Evolutionary conservation across 495 filamentous ascomycete species (phyloP).

Genomic region (Penicillium steckii): DNA sequence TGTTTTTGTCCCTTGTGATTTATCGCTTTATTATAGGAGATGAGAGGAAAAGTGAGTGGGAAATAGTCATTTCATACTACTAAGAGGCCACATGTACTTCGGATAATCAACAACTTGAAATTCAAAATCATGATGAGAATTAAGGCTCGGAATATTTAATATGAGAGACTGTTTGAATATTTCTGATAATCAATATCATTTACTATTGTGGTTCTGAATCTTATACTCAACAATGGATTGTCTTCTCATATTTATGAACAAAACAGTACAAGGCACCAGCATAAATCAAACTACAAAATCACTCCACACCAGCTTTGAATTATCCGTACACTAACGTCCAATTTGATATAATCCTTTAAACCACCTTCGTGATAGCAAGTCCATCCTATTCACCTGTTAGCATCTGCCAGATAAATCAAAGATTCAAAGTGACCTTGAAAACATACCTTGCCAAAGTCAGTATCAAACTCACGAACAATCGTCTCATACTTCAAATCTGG

Average conservation of each 20-base stretch:
- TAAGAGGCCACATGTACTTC: too few species aligned
- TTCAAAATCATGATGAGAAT: too few species aligned
- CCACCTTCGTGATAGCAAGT: conserved; percentile 16
- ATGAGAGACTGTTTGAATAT: too few species aligned
- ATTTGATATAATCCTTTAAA: neutral
- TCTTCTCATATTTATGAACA: neutral
- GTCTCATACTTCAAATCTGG: conserved; percentile 21
- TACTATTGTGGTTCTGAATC: too few species aligned
- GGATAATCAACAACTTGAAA: too few species aligned
- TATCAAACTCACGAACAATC: conserved; percentile 13
- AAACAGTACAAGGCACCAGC: too few species aligned
- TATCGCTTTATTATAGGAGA: neutral
- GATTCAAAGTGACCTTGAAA: neutral
- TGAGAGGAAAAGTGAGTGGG: too few species aligned
- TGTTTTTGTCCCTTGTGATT: neutral
- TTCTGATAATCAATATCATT: too few species aligned
- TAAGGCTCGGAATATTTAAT: too few species aligned
- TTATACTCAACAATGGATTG: too few species aligned
- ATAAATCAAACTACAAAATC: too few species aligned
- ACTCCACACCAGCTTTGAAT: too few species aligned
- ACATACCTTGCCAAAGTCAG: conserved; percentile 20
- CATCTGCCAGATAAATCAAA: neutral
- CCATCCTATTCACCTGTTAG: conserved; percentile 15
- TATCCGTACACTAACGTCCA: neutral
- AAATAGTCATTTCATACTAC: neutral